Evolutionary conservation across 225 moss, liverwort and hornwort species (phyloP).

Genomic region (Climacium dendroides): DNA sequence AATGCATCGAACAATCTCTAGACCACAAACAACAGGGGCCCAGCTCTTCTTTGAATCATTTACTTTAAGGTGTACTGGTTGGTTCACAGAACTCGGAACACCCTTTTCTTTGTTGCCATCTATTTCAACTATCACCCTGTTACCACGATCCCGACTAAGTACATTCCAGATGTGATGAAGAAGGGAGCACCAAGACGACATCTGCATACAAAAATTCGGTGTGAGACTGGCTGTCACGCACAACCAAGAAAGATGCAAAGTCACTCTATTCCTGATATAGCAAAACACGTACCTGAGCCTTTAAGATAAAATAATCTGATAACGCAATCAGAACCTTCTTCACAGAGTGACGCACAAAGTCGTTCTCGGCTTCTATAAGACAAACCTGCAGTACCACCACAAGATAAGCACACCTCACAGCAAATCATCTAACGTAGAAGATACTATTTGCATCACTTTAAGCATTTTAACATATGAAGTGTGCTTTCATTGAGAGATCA

Average conservation of each 20-base stretch:
- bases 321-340: conserved; percentile 16
- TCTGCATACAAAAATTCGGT: conserved; percentile 5
- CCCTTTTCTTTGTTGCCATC: background rate
- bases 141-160: background rate
- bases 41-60: background rate
- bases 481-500: background rate
- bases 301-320: conserved; percentile 3
- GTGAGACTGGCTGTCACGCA: background rate
- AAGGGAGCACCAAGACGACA: conserved; percentile 17
- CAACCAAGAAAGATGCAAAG: background rate
- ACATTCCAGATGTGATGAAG: conserved; percentile 15
- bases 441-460: background rate
- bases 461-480: background rate
- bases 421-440: background rate
- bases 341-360: conserved; percentile 35
- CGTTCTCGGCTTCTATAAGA: conserved; percentile 13
- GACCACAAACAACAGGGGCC: conserved; percentile 10
- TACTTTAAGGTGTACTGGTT: background rate
- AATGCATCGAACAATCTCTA: conserved; percentile 28
- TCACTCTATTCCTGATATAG: background rate
- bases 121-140: background rate
- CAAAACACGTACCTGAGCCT: conserved; percentile 3
- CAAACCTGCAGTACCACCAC: conserved; percentile 9
- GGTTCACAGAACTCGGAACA: background rate
- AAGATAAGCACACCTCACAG: background rate